These are phyloP conservation scores for Akanthomyces dipterigenus DNA, from an alignment of 2,329 filamentous ascomycete genomes.

Conservation along the genomic window DNA sequence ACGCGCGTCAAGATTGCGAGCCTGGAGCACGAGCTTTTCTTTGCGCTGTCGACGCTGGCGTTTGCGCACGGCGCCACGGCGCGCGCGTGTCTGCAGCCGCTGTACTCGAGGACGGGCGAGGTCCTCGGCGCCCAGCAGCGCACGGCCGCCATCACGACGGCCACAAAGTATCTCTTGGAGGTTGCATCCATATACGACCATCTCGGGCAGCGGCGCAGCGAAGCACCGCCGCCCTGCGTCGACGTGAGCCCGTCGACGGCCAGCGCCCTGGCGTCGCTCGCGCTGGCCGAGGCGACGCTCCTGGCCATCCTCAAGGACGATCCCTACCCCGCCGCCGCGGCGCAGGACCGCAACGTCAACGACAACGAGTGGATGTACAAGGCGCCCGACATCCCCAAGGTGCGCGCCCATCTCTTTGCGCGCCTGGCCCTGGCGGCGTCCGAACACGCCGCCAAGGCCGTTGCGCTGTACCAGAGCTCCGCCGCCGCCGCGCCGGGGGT, in stretches of 20 bases:
- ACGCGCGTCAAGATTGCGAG: constrained; percentile 63
- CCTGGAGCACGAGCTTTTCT: constrained; percentile 77
- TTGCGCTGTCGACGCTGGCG: constrained; percentile 69
- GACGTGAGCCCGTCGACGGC: constrained; percentile 49
- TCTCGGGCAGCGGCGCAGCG: constrained; percentile 46
- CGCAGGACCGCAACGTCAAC: constrained; percentile 72
- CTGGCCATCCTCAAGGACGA: constrained; percentile 91
- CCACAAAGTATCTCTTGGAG: constrained; percentile 71
- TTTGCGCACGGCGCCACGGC: constrained; percentile 68
- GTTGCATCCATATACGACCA: constrained; percentile 74
- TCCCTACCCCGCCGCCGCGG: constrained; percentile 76
- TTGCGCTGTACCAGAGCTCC: constrained; percentile 41
- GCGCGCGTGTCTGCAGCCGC: constrained; percentile 61
- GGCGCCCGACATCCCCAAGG: constrained; percentile 78
- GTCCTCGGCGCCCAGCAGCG: constrained; percentile 60
- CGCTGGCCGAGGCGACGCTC: constrained; percentile 81
- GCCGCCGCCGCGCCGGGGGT: constrained; percentile 24
- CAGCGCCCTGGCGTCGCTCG: constrained; percentile 55
- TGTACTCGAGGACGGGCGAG: constrained; percentile 60
- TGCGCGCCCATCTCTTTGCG: constrained; percentile 81
- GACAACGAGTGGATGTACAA: constrained; percentile 97
- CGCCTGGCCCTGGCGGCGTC: constrained; percentile 80
- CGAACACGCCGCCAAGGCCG: constrained; percentile 75
- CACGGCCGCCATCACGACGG: constrained; percentile 60
- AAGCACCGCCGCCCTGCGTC: constrained; percentile 37